Percentiles rank a stretch among this genome's conserved stretches.
Conservation (phyloP, 495 filamentous ascomycete genomes). For the Lasiosphaeris hirsuta region DNA sequence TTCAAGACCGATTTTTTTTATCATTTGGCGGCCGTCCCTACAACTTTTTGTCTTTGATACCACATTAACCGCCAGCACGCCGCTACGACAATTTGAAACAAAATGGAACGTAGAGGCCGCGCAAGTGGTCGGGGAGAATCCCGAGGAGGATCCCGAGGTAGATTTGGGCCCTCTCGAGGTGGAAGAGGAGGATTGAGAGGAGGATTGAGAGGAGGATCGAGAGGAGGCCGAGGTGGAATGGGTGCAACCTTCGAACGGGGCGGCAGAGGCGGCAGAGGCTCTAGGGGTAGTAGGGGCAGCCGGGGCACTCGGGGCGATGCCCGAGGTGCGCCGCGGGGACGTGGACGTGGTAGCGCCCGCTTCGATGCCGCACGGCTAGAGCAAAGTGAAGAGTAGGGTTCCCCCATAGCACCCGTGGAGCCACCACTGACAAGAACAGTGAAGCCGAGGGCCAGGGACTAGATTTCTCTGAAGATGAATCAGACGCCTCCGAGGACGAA, state of each 20-base stretch:
- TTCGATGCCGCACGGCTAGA: slow-evolving; percentile 39
- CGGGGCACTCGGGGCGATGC: slow-evolving; percentile 24
- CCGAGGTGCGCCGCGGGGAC: slow-evolving; percentile 25
- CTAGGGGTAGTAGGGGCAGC: slow-evolving; percentile 23
- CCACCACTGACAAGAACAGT: slow-evolving; percentile 11
- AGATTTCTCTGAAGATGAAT: slow-evolving; percentile 23
- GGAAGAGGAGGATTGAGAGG: background rate
- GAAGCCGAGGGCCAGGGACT: slow-evolving; percentile 15
- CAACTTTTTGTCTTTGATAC: slow-evolving; percentile 16
- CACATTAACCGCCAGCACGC: background rate
- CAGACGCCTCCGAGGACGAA: slow-evolving; percentile 46
- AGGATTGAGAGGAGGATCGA: slow-evolving; percentile 1
- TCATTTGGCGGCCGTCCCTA: background rate
- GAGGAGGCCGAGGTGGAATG: slow-evolving; percentile 27
- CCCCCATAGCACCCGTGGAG: background rate
- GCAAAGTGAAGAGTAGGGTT: slow-evolving; percentile 35
- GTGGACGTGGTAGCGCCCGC: slow-evolving; percentile 19
- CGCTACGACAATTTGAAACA: background rate
- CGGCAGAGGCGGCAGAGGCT: slow-evolving; percentile 22
- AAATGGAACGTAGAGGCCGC: slow-evolving; percentile 32
- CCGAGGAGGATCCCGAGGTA: slow-evolving; percentile 27
- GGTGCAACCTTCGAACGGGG: slow-evolving; percentile 23
- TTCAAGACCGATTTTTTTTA: slow-evolving; percentile 16
- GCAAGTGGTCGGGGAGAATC: slow-evolving; percentile 25
- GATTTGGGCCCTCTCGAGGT: slow-evolving; percentile 9